Evolutionary conservation across 108 stramenopile genomes (phyloP), one percentile per base, ranked within the genome.

Genomic region (Aurantiochytrium sp.): DNA sequence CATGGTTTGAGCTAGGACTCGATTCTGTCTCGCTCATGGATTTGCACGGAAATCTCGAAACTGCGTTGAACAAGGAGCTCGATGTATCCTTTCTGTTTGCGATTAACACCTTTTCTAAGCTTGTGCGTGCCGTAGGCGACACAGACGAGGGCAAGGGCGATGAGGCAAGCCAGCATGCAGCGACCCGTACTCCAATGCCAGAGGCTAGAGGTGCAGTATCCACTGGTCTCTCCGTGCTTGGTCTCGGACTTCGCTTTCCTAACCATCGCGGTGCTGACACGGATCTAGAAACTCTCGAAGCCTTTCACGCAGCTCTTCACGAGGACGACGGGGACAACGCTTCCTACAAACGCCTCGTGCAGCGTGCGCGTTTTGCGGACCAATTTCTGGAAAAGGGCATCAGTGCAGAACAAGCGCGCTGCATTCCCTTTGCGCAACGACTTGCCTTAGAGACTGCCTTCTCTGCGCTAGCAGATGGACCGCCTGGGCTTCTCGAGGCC

Each of bases 21-120:
- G 76, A 83, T 53, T 83, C 76, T 47, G 76, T 83, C 23, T 83
- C 76, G 45, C 76, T 83, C 18, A 83, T 83, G 76, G n/a, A 12
- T 18, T 23, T 83, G 49, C 76, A 83, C 23, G 49, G 51, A 6
- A 53, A 53, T 2, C 45, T 83, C 51, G 76, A 83, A 4, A 53
- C 49, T 16, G 28, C 45, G 49, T 18, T 83, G 8, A 45, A 23
- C 45, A 12, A 47, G 25, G 6, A 47, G 4, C 45, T 83, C 49
- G 76, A 35, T 35, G 76, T 83, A 12, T 83, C 76, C 5, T 83
- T 83, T 35, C 51, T 83, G 10, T 83, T 83, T 53, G 76, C 19
- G 12, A 23, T 23, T 4, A 83, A 83, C 51, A 83, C 76, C n/a
- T 25, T 53, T 4, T 6, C 49, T 16, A 83, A 83, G 51, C 6